Conservation (phyloP, 495 filamentous ascomycete genomes). For the Xylaria flabelliformis region DNA sequence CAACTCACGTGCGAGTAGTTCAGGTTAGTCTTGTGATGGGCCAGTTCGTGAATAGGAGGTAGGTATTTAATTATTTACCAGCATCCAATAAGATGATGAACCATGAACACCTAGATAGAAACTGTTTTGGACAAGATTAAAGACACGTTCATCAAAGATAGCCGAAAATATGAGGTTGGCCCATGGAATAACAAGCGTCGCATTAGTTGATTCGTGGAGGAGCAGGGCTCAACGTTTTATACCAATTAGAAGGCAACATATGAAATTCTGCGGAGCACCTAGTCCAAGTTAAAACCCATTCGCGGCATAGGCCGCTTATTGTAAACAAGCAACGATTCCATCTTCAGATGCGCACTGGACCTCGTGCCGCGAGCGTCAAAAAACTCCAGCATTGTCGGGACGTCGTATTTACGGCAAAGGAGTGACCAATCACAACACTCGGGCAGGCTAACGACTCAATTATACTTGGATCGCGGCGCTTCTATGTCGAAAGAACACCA, state of each 20-base stretch:
- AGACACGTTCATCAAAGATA: background rate
- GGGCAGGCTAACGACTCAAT: no score
- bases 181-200: background rate
- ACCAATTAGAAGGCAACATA: constrained; percentile 2
- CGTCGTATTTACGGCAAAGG: no score
- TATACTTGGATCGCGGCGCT: no score
- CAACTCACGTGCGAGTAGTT: constrained; percentile 4
- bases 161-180: background rate
- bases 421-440: no score
- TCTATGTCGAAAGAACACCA: no score
- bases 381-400: no score
- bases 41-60: background rate
- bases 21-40: background rate
- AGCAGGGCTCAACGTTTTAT: background rate
- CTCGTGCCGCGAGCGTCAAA: no score
- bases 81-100: background rate
- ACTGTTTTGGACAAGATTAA: no score
- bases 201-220: constrained; percentile 9
- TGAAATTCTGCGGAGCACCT: constrained; percentile 4
- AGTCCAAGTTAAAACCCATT: background rate
- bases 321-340: background rate
- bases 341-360: background rate
- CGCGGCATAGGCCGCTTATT: background rate
- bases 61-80: background rate
- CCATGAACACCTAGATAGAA: background rate